A percentile compares a stretch with the other conserved stretches of the same genome.
These are phyloP conservation scores for Aureobasidium sp. DNA, from an alignment of 2,329 filamentous ascomycete genomes.

Conservation along the genomic window DNA sequence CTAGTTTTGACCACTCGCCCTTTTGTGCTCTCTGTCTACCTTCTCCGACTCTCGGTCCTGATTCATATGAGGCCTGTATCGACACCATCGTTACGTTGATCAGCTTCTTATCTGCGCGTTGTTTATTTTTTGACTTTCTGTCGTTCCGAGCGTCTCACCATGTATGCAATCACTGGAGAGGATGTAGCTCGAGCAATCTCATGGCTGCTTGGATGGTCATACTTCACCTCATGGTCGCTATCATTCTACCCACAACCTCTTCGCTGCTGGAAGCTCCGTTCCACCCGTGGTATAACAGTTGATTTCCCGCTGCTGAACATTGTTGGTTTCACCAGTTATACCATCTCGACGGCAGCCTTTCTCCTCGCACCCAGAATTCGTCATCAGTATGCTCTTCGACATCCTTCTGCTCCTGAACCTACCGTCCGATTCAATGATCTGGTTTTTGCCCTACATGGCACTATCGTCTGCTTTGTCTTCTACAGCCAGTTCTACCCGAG, in stretches of 20 bases:
- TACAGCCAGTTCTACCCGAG: constrained; percentile 67
- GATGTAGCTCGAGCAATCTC: neutral
- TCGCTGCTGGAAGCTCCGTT: constrained; percentile 67
- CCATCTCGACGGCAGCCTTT: constrained; percentile 66
- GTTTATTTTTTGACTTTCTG: neutral
- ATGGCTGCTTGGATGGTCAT: constrained; percentile 10
- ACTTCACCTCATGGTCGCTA: constrained; percentile 52
- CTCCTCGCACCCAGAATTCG: constrained; percentile 73
- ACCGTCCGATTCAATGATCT: constrained; percentile 89
- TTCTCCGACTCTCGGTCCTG: neutral
- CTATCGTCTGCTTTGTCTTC: constrained; percentile 63
- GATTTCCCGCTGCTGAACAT: constrained; percentile 78
- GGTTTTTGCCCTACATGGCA: constrained; percentile 75
- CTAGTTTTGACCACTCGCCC: neutral
- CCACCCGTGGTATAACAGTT: constrained; percentile 76
- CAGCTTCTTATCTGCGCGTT: neutral
- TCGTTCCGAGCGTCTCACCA: neutral
- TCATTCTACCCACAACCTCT: constrained; percentile 91
- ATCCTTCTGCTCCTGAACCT: constrained; percentile 65
- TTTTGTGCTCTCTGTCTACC: neutral
- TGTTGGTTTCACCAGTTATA: constrained; percentile 67
- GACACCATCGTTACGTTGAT: neutral
- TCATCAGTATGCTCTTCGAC: constrained; percentile 72
- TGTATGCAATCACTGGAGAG: neutral
- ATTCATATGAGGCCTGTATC: neutral